These are phyloP conservation scores for Trichoderma lentiforme DNA, from an alignment of 2,329 filamentous ascomycete genomes.

Conservation along the genomic window DNA sequence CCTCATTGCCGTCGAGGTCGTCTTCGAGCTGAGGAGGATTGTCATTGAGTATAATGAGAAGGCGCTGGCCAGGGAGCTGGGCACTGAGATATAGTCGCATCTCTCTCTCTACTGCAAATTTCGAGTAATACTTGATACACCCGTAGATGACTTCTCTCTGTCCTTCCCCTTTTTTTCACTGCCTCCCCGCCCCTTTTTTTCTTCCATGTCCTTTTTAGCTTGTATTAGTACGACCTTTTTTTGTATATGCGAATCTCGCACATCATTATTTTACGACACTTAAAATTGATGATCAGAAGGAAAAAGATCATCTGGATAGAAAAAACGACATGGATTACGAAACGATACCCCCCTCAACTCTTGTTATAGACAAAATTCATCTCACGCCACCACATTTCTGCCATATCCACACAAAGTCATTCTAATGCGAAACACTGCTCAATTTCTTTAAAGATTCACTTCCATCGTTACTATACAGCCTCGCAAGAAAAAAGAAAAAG, in stretches of 20 bases:
- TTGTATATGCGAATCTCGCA: background rate
- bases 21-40: constrained; percentile 76
- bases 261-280: background rate
- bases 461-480: background rate
- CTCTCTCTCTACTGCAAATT: background rate
- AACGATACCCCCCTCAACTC: constrained; percentile 13
- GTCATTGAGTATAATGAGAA: constrained; percentile 58
- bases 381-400: background rate
- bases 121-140: background rate
- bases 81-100: background rate
- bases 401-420: background rate
- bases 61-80: constrained; percentile 25
- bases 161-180: background rate
- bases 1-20: constrained; percentile 87
- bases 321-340: background rate
- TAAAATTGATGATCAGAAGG: background rate
- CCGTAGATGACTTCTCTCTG: background rate
- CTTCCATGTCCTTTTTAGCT: background rate
- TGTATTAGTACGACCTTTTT: background rate
- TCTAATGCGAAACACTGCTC: background rate
- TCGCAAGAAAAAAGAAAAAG: background rate
- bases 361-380: constrained; percentile 6
- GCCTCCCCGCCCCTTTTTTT: background rate
- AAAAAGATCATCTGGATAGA: background rate
- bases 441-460: background rate